phyloP scores from a whole-genome alignment of 805 yeast species.

The Lipomyces spencermartinsiae region DNA sequence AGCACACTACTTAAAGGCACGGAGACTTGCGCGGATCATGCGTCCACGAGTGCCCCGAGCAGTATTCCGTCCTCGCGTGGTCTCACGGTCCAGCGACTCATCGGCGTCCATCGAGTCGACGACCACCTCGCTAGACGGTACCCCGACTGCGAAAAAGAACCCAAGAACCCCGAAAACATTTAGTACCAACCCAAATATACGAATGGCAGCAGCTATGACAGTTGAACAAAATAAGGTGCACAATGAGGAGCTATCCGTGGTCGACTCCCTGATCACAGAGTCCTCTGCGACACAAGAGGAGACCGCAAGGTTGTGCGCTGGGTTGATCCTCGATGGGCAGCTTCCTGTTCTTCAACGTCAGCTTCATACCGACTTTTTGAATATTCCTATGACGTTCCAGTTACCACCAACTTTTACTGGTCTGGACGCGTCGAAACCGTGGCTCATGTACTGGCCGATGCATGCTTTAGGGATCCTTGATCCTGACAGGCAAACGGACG shows the following conservation, averaged over 20 bases:
- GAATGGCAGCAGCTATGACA: not conserved
- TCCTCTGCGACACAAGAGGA: constrained; percentile 30
- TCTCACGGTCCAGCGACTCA: not conserved
- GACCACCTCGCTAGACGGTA: not conserved
- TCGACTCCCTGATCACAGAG: constrained; percentile 26
- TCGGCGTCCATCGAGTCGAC: not conserved
- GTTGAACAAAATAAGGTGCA: constrained; percentile 20
- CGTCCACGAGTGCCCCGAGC: not conserved
- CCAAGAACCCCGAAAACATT: not conserved
- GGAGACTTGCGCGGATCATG: not conserved
- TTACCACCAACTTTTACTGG: constrained; percentile 60
- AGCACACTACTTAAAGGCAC: not conserved
- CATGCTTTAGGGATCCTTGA: constrained; percentile 60
- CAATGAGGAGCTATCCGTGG: constrained; percentile 11
- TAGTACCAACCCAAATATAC: not conserved
- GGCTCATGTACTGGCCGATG: constrained; percentile 86
- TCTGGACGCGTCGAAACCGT: constrained; percentile 88
- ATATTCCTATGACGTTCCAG: constrained; percentile 30
- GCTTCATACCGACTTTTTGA: constrained; percentile 18
- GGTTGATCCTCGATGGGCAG: constrained; percentile 19
- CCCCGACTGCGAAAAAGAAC: not conserved
- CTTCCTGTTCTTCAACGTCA: constrained; percentile 19
- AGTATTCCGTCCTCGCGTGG: not conserved
- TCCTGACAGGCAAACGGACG: constrained; percentile 38
- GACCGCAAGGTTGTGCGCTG: constrained; percentile 25